Conservation (phyloP, 164 flowering plant species). For the Nymphaea thermarum region DNA sequence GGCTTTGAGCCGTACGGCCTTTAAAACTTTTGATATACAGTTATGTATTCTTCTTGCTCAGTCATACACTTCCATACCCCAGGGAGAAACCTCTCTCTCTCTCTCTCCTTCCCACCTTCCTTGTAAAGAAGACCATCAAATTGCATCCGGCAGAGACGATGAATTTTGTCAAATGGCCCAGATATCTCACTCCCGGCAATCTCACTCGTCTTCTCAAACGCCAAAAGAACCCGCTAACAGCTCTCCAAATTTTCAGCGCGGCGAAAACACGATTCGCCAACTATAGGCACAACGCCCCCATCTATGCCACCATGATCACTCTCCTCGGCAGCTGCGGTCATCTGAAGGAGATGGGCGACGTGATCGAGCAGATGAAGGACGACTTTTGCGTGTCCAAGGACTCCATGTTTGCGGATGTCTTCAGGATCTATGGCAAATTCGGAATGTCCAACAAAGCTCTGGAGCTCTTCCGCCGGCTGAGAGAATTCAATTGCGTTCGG, state of each 20-base stretch:
- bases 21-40: no score
- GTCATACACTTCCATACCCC: no score
- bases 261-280: slow-evolving; percentile 48
- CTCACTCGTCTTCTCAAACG: slow-evolving; percentile 39
- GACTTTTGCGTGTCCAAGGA: slow-evolving; percentile 71
- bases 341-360: slow-evolving; percentile 44
- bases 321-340: slow-evolving; percentile 40
- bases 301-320: slow-evolving; percentile 54
- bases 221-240: slow-evolving; percentile 60
- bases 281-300: slow-evolving; percentile 66
- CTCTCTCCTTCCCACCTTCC: no score
- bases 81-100: no score
- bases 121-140: no score
- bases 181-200: slow-evolving; percentile 44
- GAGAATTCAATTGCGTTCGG: slow-evolving; percentile 54
- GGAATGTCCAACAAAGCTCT: slow-evolving; percentile 47
- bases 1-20: no score
- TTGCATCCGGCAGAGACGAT: not conserved
- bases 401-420: slow-evolving; percentile 27
- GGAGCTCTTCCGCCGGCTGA: slow-evolving; percentile 38
- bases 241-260: slow-evolving; percentile 50
- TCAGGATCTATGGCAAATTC: slow-evolving; percentile 38
- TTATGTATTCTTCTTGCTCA: no score
- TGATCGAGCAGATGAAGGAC: slow-evolving; percentile 43
- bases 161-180: slow-evolving; percentile 47